Base-by-base conservation (phyloP, 1,139 yeast genomes). In the Yamadazyma conglobata region DNA sequence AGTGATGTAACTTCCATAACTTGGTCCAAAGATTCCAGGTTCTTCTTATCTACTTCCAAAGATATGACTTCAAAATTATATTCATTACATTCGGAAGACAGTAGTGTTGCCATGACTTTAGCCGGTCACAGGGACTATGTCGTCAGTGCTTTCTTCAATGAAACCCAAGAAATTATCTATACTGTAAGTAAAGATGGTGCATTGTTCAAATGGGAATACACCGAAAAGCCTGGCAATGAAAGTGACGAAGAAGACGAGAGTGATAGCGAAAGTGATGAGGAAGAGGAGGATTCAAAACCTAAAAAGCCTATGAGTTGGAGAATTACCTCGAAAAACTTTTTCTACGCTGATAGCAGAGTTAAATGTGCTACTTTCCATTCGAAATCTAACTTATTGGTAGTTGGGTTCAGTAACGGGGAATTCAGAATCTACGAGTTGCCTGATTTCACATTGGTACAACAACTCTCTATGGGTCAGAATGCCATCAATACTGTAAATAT, bases 131-230 rank as follows among this genome's bases (percentile, higher is more conserved):
- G 93, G 42, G 97, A 91, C 53, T 75, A 83, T 38, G 96, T 91
- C 2, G 60, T 89, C 28, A 77, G 77, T 33, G 95, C 97, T 0
- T 91, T 86, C 50, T 91, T 93, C 63, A 80, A 85, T 44, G 72
- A 72, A 10, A 75, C 82, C 33, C 98, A 91, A 58, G 96, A 91
- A 51, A 73, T 77, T 33, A 86, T 91, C 28, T 91, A 88, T 50
- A 88, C 98, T 0, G 72, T 93, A 19, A 84, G 95, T 53, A 85
- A 84, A 56, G 99, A 91, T 52, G 98, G 98, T 28, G 96, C 98
- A 0, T 62, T 91, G 34, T 86, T 89, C 54, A 76, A 76, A 46
- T 91, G 98, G 97, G 91, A 87, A 51, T 91, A 84, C 51, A 68
- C 79, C 4, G 70, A 73, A 21, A 76, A 64, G 39, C 73, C 77